Percentiles rank a stretch among this genome's conserved stretches.
phyloP scores from a whole-genome alignment of 768 basidiomycete species.

The Tricholoma sp. region DNA sequence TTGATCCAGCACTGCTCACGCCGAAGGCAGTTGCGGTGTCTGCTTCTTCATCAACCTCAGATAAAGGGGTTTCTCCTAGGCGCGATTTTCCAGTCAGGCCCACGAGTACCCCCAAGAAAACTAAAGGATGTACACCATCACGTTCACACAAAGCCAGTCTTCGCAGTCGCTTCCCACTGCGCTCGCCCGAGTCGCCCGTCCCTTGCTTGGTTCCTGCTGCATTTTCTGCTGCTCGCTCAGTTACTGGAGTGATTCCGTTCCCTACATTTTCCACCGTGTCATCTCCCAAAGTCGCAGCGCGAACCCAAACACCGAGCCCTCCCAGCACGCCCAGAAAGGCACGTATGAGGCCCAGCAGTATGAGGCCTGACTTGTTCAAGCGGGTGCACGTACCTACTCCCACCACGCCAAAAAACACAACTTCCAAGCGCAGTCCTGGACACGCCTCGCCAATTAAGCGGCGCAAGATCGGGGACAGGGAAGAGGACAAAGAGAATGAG shows the following conservation, averaged over 20 bases:
- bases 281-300: neutral
- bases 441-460: slow-evolving; percentile 30
- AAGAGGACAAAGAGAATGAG: slow-evolving; percentile 56
- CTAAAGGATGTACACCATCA: slow-evolving; percentile 24
- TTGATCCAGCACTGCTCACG: slow-evolving; percentile 2
- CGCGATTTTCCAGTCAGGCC: slow-evolving; percentile 7
- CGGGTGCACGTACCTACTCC: neutral
- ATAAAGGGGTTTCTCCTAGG: neutral
- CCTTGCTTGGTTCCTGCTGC: slow-evolving; percentile 1
- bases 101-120: slow-evolving; percentile 16
- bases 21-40: neutral
- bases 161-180: slow-evolving; percentile 20
- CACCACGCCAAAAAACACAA: slow-evolving; percentile 27
- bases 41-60: no score
- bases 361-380: neutral
- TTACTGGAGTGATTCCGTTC: slow-evolving; percentile 11
- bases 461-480: slow-evolving; percentile 25
- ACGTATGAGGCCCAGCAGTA: neutral
- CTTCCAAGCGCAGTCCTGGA: slow-evolving; percentile 26
- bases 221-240: neutral
- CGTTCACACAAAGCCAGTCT: slow-evolving; percentile 31
- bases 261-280: slow-evolving; percentile 11
- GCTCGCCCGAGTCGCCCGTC: slow-evolving; percentile 13
- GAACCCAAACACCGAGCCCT: neutral
- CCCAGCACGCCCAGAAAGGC: neutral